These are phyloP conservation scores for Vitis hybrid DNA, from an alignment of 177 flowering plant species.

Conservation along the genomic window DNA sequence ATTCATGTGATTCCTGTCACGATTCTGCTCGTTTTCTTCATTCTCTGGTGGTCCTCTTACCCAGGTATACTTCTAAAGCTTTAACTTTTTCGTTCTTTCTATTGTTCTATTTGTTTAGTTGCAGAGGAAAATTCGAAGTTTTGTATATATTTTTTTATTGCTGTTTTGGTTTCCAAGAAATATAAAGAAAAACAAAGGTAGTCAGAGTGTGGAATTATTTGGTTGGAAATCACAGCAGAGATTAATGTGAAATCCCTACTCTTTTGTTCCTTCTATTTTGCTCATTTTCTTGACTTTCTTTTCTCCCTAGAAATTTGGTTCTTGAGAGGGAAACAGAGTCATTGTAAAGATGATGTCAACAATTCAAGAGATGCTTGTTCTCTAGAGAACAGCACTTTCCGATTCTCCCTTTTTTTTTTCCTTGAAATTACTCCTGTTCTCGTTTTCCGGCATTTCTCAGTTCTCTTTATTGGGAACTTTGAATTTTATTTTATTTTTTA, in stretches of 20 bases:
- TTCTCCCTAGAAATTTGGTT: too few relatives aligned
- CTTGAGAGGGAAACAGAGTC: too few relatives aligned
- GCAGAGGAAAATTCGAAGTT: neutral
- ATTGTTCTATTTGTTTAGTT: neutral
- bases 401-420: neutral
- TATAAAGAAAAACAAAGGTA: too few relatives aligned
- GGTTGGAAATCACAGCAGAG: too few relatives aligned
- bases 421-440: neutral
- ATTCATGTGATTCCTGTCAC: constrained; percentile 41
- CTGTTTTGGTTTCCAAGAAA: neutral
- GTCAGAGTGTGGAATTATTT: too few relatives aligned
- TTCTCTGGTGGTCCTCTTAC: constrained; percentile 45
- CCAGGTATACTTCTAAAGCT: constrained; percentile 32
- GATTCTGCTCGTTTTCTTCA: constrained; percentile 33
- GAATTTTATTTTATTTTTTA: neutral
- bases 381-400: too few relatives aligned
- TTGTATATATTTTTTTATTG: neutral
- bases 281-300: too few relatives aligned
- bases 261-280: too few relatives aligned
- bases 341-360: too few relatives aligned
- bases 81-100: neutral
- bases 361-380: too few relatives aligned
- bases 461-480: neutral
- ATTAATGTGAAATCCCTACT: too few relatives aligned
- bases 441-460: neutral